These are phyloP conservation scores for Cryphonectria radicalis DNA, from an alignment of 2,329 filamentous ascomycete species.

Conservation along the genomic window DNA sequence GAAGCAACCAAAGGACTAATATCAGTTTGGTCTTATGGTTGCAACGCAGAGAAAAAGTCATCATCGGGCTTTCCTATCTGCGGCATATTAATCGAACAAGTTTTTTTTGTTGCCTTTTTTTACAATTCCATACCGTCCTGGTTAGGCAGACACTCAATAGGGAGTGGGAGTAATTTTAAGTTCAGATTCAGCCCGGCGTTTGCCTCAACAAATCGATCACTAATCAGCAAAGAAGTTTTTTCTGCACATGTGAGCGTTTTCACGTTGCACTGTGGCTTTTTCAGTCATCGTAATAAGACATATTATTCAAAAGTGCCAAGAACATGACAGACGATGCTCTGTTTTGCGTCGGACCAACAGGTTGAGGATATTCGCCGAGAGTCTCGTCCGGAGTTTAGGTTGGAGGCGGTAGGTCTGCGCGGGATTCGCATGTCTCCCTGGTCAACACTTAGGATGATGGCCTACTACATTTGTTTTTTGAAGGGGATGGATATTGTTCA, in stretches of 20 bases:
- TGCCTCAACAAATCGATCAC: not conserved
- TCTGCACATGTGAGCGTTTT: not conserved
- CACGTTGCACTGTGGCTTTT: not conserved
- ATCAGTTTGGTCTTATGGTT: no score
- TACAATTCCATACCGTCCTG: no score
- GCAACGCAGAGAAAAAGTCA: no score
- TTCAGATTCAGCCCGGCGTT: no score
- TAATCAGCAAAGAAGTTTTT: not conserved
- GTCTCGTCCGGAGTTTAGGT: not conserved
- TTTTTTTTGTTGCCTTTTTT: no score
- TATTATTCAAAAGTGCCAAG: no score
- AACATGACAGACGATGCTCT: not conserved
- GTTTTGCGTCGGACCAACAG: not conserved
- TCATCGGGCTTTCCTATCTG: no score
- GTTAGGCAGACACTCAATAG: no score
- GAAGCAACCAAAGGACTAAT: no score
- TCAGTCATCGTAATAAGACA: not conserved
- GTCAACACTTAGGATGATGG: not conserved
- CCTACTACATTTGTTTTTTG: not conserved
- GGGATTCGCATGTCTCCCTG: not conserved
- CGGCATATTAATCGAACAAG: no score
- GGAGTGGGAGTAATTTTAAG: no score
- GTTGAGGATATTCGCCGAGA: not conserved
- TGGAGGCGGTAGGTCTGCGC: not conserved
- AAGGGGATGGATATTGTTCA: not conserved